A percentile compares a stretch with the other conserved stretches of the same genome.
Conservation (phyloP, 768 basidiomycete genomes). For the Tylopilus sp. region DNA sequence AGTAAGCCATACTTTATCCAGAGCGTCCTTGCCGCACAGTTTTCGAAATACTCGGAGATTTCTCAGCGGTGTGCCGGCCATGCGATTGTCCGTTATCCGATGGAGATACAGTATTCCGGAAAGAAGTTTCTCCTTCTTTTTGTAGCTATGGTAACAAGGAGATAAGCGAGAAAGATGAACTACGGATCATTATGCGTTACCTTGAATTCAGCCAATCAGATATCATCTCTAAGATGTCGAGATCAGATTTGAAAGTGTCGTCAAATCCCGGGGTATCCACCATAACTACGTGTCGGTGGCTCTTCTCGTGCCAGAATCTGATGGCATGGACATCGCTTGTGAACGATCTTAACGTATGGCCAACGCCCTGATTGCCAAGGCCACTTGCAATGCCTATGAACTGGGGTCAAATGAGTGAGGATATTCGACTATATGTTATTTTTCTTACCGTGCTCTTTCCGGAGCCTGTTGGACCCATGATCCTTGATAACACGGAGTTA, state of each 20-base stretch:
- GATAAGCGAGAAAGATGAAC: background rate
- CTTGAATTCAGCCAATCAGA: constrained; percentile 15
- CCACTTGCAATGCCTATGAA: constrained; percentile 9
- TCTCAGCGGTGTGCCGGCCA: constrained; percentile 32
- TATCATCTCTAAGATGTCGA: constrained; percentile 9
- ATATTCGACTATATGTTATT: background rate
- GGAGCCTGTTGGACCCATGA: constrained; percentile 20
- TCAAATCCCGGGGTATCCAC: constrained; percentile 28
- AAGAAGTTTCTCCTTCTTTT: constrained; percentile 16
- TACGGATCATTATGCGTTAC: background rate
- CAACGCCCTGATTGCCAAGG: background rate
- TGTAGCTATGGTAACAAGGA: constrained; percentile 5
- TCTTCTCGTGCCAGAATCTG: constrained; percentile 4
- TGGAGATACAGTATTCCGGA: constrained; percentile 39
- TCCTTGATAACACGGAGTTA: background rate
- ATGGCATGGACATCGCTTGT: constrained; percentile 5
- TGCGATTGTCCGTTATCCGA: constrained; percentile 37
- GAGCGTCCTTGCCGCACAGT: constrained; percentile 27
- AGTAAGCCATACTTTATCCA: constrained; percentile 33
- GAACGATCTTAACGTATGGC: constrained; percentile 10
- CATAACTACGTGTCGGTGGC: constrained; percentile 6
- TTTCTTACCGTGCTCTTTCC: constrained; percentile 14
- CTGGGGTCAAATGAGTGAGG: constrained; percentile 2
- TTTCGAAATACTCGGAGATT: constrained; percentile 34
- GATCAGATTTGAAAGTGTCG: constrained; percentile 15